Conservation (phyloP, 1,284 basidiomycete genomes). For the Ustilago trichophora region DNA sequence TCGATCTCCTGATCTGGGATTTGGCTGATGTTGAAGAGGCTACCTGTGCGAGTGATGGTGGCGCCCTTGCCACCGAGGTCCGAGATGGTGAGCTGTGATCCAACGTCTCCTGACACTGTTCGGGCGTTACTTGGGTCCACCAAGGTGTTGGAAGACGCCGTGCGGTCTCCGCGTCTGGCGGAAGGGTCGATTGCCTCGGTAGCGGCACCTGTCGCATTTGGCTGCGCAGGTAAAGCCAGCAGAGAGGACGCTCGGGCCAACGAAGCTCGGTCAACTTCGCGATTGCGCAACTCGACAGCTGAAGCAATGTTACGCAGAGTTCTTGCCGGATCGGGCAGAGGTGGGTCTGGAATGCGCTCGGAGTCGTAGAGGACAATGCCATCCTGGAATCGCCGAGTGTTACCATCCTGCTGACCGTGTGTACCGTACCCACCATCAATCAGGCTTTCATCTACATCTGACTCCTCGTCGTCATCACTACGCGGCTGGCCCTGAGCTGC, state of each 20-base stretch:
- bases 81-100: constrained; percentile 32
- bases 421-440: background rate
- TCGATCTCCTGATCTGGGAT: constrained; percentile 48
- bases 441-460: constrained; percentile 11
- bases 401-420: constrained; percentile 14
- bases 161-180: constrained; percentile 29
- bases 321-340: constrained; percentile 19
- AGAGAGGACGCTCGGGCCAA: constrained; percentile 21
- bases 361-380: constrained; percentile 49
- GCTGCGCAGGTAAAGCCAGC: constrained; percentile 32
- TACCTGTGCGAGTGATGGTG: constrained; percentile 41
- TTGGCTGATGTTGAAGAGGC: constrained; percentile 54
- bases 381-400: constrained; percentile 35
- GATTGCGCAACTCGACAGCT: constrained; percentile 35
- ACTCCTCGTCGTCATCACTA: constrained; percentile 5
- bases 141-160: constrained; percentile 42
- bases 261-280: constrained; percentile 13
- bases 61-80: constrained; percentile 46
- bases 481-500: background rate
- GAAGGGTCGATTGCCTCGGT: background rate
- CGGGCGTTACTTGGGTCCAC: constrained; percentile 35
- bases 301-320: constrained; percentile 34
- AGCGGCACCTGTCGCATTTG: background rate
- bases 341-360: constrained; percentile 30
- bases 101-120: constrained; percentile 31